These are phyloP conservation scores for Nasturtium officinale DNA, from an alignment of 345 rosid genomes.

Conservation along the genomic window DNA sequence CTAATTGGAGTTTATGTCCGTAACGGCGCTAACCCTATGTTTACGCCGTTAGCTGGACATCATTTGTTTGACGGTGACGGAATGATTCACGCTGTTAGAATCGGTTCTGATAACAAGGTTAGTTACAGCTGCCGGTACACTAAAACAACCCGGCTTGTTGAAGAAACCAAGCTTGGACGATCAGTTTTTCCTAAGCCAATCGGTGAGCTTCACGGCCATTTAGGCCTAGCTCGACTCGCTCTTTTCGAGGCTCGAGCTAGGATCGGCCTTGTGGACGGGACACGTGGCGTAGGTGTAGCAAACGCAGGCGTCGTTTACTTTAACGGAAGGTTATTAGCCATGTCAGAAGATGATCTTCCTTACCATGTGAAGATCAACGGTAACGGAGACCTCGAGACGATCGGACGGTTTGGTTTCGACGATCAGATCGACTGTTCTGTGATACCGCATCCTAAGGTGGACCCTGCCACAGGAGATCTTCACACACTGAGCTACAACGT, in stretches of 20 bases:
- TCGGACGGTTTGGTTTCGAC: slow-evolving; percentile 60
- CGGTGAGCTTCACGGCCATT: slow-evolving; percentile 79
- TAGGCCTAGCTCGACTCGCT: slow-evolving; percentile 64
- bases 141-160: slow-evolving; percentile 59
- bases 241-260: slow-evolving; percentile 59
- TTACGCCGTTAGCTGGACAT: slow-evolving; percentile 60
- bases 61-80: slow-evolving; percentile 90
- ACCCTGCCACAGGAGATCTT: slow-evolving; percentile 61
- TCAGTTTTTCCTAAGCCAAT: slow-evolving; percentile 71
- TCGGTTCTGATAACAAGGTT: slow-evolving; percentile 48
- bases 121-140: slow-evolving; percentile 71
- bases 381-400: slow-evolving; percentile 58
- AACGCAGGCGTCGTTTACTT: slow-evolving; percentile 71
- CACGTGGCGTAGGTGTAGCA: slow-evolving; percentile 69
- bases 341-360: slow-evolving; percentile 86
- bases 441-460: slow-evolving; percentile 82
- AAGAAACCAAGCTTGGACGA: slow-evolving; percentile 60
- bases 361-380: slow-evolving; percentile 58
- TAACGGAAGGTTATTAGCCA: slow-evolving; percentile 67
- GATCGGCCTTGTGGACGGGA: slow-evolving; percentile 56
- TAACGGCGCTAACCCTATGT: slow-evolving; percentile 79
- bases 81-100: slow-evolving; percentile 75
- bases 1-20: slow-evolving; percentile 62
- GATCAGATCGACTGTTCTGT: slow-evolving; percentile 58
- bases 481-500: slow-evolving; percentile 67